Evolutionary conservation across 345 rosid species (phyloP).

Genomic region (Hypericum perforatum): DNA sequence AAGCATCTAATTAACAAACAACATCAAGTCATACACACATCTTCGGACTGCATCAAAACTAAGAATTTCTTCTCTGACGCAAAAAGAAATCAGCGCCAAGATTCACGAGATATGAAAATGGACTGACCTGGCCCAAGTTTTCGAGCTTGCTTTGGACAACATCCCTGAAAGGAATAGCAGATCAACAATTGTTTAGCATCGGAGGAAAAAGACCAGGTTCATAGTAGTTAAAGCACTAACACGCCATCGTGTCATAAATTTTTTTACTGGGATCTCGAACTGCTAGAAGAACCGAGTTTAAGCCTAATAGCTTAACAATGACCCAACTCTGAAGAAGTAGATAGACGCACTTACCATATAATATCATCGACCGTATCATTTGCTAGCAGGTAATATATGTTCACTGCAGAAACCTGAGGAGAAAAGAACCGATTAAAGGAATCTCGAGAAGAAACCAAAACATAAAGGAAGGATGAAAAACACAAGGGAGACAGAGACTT

Average conservation of each 20-base stretch:
- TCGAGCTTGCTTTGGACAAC: constrained; percentile 84
- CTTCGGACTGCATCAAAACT: no score
- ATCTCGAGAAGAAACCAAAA: neutral
- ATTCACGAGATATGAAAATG: no score
- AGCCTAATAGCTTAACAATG: no score
- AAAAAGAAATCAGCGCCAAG: no score
- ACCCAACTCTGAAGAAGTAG: no score
- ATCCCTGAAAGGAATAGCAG: constrained; percentile 44
- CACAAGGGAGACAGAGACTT: no score
- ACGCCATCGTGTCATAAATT: no score
- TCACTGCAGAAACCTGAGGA: constrained; percentile 70
- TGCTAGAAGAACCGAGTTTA: no score
- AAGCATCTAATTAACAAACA: constrained; percentile 42
- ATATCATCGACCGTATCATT: constrained; percentile 96
- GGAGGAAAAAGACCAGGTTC: neutral
- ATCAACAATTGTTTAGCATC: neutral
- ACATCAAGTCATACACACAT: constrained; percentile 3
- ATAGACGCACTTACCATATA: constrained; percentile 46
- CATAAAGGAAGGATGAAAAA: neutral
- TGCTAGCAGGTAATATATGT: constrained; percentile 80
- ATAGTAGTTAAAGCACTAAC: neutral
- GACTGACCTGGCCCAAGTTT: constrained; percentile 83
- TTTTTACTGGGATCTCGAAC: no score
- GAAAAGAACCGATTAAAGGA: constrained; percentile 6
- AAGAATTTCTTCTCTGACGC: no score